Evolutionary conservation across 164 flowering plant species (phyloP).

Genomic region (Santalum album): DNA sequence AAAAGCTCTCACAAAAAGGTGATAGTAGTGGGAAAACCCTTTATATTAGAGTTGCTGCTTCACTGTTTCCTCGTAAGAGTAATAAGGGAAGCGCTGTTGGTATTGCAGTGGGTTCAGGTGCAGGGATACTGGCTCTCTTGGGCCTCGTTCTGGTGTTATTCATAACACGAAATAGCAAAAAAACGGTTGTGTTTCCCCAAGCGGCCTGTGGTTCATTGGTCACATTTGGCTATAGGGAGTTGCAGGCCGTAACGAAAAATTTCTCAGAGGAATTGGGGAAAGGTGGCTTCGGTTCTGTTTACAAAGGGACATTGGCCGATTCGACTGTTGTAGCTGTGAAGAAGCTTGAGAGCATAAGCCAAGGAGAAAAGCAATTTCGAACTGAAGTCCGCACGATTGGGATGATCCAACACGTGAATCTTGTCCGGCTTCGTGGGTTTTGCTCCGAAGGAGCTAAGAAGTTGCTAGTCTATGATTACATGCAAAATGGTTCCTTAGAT

Average conservation of each 20-base stretch:
- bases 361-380: conserved; percentile 53
- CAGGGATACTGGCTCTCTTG: conserved; percentile 9
- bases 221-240: conserved; percentile 28
- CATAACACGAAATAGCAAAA: conserved; percentile 13
- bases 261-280: conserved; percentile 45
- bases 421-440: conserved; percentile 47
- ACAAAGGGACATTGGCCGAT: conserved; percentile 35
- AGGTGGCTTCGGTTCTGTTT: conserved; percentile 53
- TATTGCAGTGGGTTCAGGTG: conserved; percentile 17
- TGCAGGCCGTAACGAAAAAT: conserved; percentile 37
- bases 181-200: not conserved
- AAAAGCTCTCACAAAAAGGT: conserved; percentile 14
- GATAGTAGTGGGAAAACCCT: conserved; percentile 16
- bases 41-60: conserved; percentile 16
- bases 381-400: conserved; percentile 67
- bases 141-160: conserved; percentile 11
- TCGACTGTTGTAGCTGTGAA: conserved; percentile 38
- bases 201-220: conserved; percentile 30
- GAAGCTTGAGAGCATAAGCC: conserved; percentile 39
- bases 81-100: conserved; percentile 9
- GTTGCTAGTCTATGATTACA: conserved; percentile 47
- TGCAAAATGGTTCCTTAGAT: conserved; percentile 45
- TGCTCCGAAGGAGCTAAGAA: conserved; percentile 37
- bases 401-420: conserved; percentile 50
- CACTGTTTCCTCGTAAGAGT: conserved; percentile 7